A percentile compares a stretch with the other conserved stretches of the same genome.
Evolutionary conservation across 2,329 filamentous ascomycete genomes (phyloP).

Genomic region (Elsinoe arachidis): DNA sequence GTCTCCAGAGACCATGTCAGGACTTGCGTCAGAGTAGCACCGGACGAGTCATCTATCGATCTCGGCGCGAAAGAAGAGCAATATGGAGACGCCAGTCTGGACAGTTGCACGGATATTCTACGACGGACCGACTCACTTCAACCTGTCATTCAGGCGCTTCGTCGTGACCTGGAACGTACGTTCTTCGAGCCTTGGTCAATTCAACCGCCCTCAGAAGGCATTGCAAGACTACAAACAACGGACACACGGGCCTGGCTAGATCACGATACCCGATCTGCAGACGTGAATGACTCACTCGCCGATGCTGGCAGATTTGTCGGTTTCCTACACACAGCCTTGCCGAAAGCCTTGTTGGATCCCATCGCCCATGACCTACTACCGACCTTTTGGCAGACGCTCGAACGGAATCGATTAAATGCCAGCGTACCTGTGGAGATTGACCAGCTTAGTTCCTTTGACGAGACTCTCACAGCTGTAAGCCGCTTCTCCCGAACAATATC

Average conservation of each 20-base stretch:
- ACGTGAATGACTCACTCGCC: slow-evolving; percentile 30
- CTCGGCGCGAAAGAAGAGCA: not conserved
- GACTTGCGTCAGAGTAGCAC: not conserved
- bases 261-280: not conserved
- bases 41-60: not conserved
- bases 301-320: slow-evolving; percentile 38
- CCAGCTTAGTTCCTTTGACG: slow-evolving; percentile 64
- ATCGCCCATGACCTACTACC: slow-evolving; percentile 65
- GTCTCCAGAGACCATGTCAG: not conserved
- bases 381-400: slow-evolving; percentile 57
- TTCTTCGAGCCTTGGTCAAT: slow-evolving; percentile 7
- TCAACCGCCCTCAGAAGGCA: not conserved
- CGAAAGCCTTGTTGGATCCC: slow-evolving; percentile 39
- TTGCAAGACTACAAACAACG: not conserved
- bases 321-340: slow-evolving; percentile 45
- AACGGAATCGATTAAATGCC: slow-evolving; percentile 64
- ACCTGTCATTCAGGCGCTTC: not conserved
- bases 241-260: not conserved
- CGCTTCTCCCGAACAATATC: slow-evolving; percentile 30
- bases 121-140: not conserved
- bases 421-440: slow-evolving; percentile 67
- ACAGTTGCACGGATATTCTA: slow-evolving; percentile 33
- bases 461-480: slow-evolving; percentile 55
- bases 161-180: not conserved
- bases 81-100: slow-evolving; percentile 21